Evolutionary conservation across 1,139 yeast genomes (phyloP), one percentile per base, ranked within the genome.

Genomic region (Magnusiomyces ingens): DNA sequence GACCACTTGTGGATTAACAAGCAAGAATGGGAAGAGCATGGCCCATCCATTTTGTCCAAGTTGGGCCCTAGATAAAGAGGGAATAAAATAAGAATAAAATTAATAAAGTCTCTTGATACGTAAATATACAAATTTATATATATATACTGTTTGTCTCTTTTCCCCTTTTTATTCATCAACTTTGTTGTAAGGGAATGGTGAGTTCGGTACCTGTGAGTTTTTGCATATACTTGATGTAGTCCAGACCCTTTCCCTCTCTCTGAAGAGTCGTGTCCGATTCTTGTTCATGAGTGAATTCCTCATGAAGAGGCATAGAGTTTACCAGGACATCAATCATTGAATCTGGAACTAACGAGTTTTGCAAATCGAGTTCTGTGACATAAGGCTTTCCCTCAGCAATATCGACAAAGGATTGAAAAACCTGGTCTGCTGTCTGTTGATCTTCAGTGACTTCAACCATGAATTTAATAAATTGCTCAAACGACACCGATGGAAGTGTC

Each of bases 21-120:
- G 69, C 88, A 85, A 67, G 99, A 93, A 73, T 93, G 99, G 99
- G 94, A 89, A 69, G 99, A 93, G 73, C 88, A 86, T 66, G 99
- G 98, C 41, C 80, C 95, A 46, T 79, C 93, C 51, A 81, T 89
- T 19, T 81, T 93, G 69, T 71, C 76, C 40, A 93, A 93, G 72
- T 81, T 93, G 64, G 99, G 99, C n/a, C 96, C 96, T 58, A 83
- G 96, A 73, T 89, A 75, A 51, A 26, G 11, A n/a, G 17, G 17
- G 17, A 36, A 36, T 12, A 36, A 36, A 36, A 36, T 13, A 12
- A 36, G 40, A 36, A 36, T 12, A n/a, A 36, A 36, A 36, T 5
- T 5, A 36, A 36, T 36, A 13, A n/a, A 13, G n/a, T 36, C 40
- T n/a, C 40, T 13, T 26, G 32, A 26, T 26, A 26, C 32, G 32